phyloP scores from a whole-genome alignment of 2,329 filamentous ascomycete genomes.

The Elsinoe batatas region DNA sequence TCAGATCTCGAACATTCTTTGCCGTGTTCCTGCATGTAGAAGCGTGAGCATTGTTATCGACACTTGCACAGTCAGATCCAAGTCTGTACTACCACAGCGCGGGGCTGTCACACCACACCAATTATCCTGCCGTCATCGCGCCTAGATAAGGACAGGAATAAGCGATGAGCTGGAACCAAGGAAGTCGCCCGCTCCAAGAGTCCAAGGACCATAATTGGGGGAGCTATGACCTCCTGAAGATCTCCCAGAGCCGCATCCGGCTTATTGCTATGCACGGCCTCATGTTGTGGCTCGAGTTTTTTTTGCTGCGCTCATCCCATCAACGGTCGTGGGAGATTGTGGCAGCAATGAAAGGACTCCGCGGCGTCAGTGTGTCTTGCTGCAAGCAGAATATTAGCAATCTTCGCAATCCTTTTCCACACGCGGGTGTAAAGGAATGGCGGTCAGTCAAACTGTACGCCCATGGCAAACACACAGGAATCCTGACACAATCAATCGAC shows the following conservation, averaged over 20 bases:
- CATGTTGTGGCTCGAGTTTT: conserved; percentile 6
- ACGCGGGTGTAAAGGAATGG: not conserved
- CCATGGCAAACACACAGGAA: not conserved
- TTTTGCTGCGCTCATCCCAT: not conserved
- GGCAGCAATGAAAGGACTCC: not conserved
- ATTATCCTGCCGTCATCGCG: not conserved
- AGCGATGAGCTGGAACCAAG: not conserved
- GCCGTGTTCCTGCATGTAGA: conserved; percentile 3
- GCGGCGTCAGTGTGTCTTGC: not conserved
- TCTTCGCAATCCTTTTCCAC: not conserved
- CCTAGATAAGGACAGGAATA: conserved; percentile 9
- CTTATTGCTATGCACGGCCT: conserved; percentile 6
- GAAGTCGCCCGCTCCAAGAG: not conserved
- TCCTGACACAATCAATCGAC: conserved; percentile 7
- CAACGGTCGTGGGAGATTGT: not conserved
- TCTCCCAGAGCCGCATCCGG: conserved; percentile 7
- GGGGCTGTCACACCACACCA: not conserved
- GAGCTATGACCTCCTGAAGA: conserved; percentile 5
- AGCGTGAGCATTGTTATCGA: too few relatives aligned
- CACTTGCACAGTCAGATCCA: not conserved
- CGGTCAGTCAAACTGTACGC: not conserved
- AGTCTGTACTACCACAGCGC: not conserved
- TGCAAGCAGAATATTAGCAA: not conserved
- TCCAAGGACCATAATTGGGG: not conserved
- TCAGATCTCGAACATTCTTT: conserved; percentile 3